A percentile compares a stretch with the other conserved stretches of the same genome.
phyloP scores from a whole-genome alignment of 2,329 filamentous ascomycete species.

The Sclerotinia borealis region DNA sequence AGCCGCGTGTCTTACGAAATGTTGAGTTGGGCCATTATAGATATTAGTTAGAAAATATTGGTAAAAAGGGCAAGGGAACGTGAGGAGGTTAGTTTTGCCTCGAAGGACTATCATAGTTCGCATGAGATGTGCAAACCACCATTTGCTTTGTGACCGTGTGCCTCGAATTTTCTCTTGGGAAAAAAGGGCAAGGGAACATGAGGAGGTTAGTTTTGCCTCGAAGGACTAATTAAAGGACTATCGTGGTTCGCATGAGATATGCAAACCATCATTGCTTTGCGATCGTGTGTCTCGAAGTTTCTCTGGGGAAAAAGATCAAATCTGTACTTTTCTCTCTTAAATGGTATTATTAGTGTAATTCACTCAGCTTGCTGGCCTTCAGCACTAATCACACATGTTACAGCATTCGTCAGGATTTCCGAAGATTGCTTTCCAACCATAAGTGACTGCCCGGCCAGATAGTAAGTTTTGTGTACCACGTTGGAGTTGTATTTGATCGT shows the following conservation, averaged over 20 bases:
- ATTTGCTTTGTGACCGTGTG: background rate
- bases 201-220: background rate
- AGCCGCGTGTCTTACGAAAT: background rate
- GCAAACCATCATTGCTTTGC: background rate
- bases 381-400: slow-evolving; percentile 72
- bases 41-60: background rate
- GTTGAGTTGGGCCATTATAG: background rate
- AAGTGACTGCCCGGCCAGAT: slow-evolving; percentile 78
- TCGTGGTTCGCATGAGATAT: background rate
- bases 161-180: background rate
- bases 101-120: background rate
- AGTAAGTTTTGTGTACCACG: slow-evolving; percentile 90
- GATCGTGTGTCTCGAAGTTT: background rate
- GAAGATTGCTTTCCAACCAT: slow-evolving; percentile 93
- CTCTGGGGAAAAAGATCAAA: background rate
- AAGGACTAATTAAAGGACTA: too few species aligned
- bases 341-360: background rate
- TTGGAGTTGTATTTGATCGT: slow-evolving; percentile 88
- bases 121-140: background rate
- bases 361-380: slow-evolving; percentile 40
- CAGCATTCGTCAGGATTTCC: slow-evolving; percentile 76
- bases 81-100: background rate
- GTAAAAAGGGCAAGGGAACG: background rate
- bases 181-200: background rate
- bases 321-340: background rate